These are phyloP conservation scores for Chlorella sp. DNA, from an alignment of 139 green algal genomes.

Conservation along the genomic window DNA sequence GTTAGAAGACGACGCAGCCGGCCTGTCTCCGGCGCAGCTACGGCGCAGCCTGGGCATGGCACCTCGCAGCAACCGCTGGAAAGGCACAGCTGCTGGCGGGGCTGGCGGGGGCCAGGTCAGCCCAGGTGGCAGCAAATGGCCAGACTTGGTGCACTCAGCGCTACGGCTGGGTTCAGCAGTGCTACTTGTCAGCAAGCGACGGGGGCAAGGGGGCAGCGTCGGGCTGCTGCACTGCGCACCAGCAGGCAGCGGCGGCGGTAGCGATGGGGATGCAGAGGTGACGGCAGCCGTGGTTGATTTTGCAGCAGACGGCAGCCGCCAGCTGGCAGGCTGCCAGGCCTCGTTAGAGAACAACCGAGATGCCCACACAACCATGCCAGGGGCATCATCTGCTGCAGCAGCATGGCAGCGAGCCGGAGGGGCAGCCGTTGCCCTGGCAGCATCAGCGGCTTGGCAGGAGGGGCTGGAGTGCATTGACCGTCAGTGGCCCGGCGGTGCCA, in stretches of 20 bases:
- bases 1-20: conserved; percentile 3
- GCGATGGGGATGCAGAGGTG: background rate
- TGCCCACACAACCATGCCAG: too few species aligned
- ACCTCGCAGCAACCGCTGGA: background rate
- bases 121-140: background rate
- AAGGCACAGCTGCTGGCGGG: background rate
- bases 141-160: conserved; percentile 7
- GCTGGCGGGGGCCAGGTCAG: background rate
- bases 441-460: background rate
- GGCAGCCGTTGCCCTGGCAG: background rate
- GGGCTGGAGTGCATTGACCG: background rate
- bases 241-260: background rate
- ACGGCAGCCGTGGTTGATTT: background rate
- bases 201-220: background rate
- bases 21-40: conserved; percentile 7
- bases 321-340: background rate
- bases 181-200: conserved; percentile 5
- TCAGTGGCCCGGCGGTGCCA: background rate
- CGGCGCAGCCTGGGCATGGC: background rate
- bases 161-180: conserved; percentile 8
- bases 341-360: background rate
- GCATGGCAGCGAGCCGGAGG: background rate
- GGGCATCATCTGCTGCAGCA: background rate
- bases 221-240: background rate
- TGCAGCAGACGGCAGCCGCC: background rate